phyloP scores from a whole-genome alignment of 495 filamentous ascomycete genomes.

The Darksidea phi region DNA sequence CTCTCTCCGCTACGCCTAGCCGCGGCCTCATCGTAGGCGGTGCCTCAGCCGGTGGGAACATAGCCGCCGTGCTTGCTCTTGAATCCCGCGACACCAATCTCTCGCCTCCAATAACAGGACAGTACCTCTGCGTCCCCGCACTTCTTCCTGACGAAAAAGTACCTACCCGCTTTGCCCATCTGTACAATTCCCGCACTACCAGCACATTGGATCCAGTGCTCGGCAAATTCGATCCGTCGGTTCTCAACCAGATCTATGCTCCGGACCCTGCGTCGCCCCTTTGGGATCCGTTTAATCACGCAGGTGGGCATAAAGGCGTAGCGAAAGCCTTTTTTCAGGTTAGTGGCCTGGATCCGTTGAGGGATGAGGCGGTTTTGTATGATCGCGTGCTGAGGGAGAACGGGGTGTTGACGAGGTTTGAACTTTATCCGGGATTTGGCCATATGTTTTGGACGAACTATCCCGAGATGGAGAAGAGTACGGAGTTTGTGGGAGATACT shows the following conservation, averaged over 20 bases:
- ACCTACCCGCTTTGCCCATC: slow-evolving; percentile 2
- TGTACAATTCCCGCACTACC: slow-evolving; percentile 10
- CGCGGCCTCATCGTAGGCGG: slow-evolving; percentile 35
- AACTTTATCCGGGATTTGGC: slow-evolving; percentile 31
- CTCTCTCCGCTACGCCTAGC: slow-evolving; percentile 19
- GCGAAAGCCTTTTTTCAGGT: slow-evolving; percentile 45
- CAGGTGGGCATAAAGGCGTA: slow-evolving; percentile 14
- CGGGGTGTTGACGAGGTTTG: slow-evolving; percentile 32
- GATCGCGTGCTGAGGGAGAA: slow-evolving; percentile 32
- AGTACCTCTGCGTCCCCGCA: slow-evolving; percentile 32
- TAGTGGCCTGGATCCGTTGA: slow-evolving; percentile 43
- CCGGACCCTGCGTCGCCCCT: slow-evolving; percentile 17
- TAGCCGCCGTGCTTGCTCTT: slow-evolving; percentile 31
- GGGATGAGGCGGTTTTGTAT: slow-evolving; percentile 42
- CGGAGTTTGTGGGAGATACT: slow-evolving; percentile 30
- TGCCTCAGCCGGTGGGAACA: slow-evolving; percentile 33
- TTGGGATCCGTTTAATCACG: slow-evolving; percentile 35
- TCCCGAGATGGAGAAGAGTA: slow-evolving; percentile 28
- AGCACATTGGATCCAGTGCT: slow-evolving; percentile 22
- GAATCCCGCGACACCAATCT: slow-evolving; percentile 22
- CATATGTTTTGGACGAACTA: slow-evolving; percentile 38
- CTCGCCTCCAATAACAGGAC: slow-evolving; percentile 31
- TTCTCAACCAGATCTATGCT: slow-evolving; percentile 4
- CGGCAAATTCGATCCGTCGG: not conserved
- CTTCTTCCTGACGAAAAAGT: slow-evolving; percentile 19